Evolutionary conservation across 2,329 filamentous ascomycete genomes (phyloP), one percentile per base, ranked within the genome.

Genomic region (Microsporum audouinii): DNA sequence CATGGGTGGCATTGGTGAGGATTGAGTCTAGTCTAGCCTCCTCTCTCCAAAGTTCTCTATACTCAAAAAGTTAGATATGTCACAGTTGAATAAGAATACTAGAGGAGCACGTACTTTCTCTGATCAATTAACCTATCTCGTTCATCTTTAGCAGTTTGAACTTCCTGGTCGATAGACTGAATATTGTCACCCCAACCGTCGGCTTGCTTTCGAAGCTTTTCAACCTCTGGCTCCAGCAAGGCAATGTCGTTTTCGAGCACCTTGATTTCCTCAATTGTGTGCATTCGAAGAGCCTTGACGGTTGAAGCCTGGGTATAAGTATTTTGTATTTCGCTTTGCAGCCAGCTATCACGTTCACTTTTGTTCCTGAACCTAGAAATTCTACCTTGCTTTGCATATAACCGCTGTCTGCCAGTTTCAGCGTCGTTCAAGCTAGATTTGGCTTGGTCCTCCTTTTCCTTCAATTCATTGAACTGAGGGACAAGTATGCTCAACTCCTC

Each of bases 351-450:
- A 49, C 95, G 86, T 71, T 97, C 90, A 6, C 84, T 82, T 77
- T 96, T 96, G 72, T 85, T 95, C 70, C 82, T 88, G 74, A 96
- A 99, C 64, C 90, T 88, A 17, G 88, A 87, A 66, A 88, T 91
- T 53, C 92, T 87, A 49, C 88, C 90, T 75, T 99, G 92, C 73
- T 99, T 99, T 58, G 88, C 89, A 70, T 95, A 89, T 5, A 99
- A 82, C 41, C 91, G 86, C 65, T 88, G 85, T 47, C 89, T 82
- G 3, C 83, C 82, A 5, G 86, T 86, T 68, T 95, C 88, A 0
- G 88, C 88, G 57, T 88, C 80, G 55, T 91, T 87, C 8, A 97
- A 80, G 62, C 88, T 84, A 60, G 86, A 79, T 68, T 86, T 87
- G 33, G 89, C 78, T 14, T 83, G 81, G 14, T 82, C 80, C 71